phyloP scores from a whole-genome alignment of 1,139 yeast species.

The Kazachstania sp. region DNA sequence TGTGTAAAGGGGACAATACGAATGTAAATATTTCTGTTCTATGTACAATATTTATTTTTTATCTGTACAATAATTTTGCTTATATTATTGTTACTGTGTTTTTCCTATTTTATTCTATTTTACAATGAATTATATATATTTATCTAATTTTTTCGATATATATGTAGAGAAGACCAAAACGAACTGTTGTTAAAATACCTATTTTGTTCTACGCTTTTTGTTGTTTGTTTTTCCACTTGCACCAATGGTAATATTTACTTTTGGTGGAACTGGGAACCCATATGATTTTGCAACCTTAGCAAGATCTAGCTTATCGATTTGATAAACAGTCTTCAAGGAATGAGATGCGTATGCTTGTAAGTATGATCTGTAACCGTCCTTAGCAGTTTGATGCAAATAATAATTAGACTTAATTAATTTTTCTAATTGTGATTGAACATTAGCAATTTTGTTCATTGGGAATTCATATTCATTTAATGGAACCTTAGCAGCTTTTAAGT shows the following conservation, averaged over 20 bases:
- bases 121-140: conserved; percentile 1
- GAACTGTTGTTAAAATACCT: conserved; percentile 1
- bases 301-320: conserved; percentile 86
- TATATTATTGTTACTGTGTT: too few species aligned
- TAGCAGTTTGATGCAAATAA: conserved; percentile 91
- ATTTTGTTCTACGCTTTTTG: conserved; percentile 26
- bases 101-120: neutral
- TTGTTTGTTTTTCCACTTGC: conserved; percentile 62
- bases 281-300: conserved; percentile 92
- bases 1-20: conserved; percentile 54
- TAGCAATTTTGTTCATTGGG: conserved; percentile 87
- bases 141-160: too few species aligned
- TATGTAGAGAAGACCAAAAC: too few species aligned
- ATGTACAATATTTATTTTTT: too few species aligned
- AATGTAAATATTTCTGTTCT: neutral
- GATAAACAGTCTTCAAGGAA: conserved; percentile 90
- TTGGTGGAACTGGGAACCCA: conserved; percentile 94
- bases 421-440: conserved; percentile 87
- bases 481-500: conserved; percentile 92
- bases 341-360: conserved; percentile 96
- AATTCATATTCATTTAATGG: conserved; percentile 96
- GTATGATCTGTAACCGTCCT: conserved; percentile 94
- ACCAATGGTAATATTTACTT: conserved; percentile 92
- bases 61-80: too few species aligned
- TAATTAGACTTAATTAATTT: conserved; percentile 86